A percentile compares a stretch with the other conserved stretches of the same genome.
Conservation (phyloP, 1,284 basidiomycete genomes). For the Puccinia brachypodii region DNA sequence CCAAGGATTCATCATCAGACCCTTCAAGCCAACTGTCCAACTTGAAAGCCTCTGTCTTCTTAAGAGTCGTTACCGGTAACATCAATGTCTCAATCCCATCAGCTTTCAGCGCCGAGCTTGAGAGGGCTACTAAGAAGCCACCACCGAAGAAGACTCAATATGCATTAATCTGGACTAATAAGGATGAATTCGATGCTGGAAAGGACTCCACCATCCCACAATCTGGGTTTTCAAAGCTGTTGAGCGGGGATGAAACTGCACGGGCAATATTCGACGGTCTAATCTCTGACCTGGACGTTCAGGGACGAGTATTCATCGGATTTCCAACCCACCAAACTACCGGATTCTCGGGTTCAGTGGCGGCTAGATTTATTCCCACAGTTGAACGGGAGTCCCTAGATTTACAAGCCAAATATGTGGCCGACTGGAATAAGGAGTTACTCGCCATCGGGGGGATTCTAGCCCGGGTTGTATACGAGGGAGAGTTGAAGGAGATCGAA, state of each 20-base stretch:
- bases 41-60: slow-evolving; percentile 68
- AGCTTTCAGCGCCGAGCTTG: slow-evolving; percentile 74
- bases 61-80: slow-evolving; percentile 80
- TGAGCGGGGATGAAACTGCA: slow-evolving; percentile 58
- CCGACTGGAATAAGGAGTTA: slow-evolving; percentile 78
- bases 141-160: slow-evolving; percentile 76
- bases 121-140: slow-evolving; percentile 92
- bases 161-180: slow-evolving; percentile 86
- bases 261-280: slow-evolving; percentile 57
- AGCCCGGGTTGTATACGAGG: slow-evolving; percentile 78
- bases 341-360: slow-evolving; percentile 85
- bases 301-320: slow-evolving; percentile 73
- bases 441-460: slow-evolving; percentile 75
- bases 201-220: slow-evolving; percentile 64
- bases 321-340: slow-evolving; percentile 80
- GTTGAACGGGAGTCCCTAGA: slow-evolving; percentile 95
- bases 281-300: slow-evolving; percentile 59
- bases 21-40: slow-evolving; percentile 58
- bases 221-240: slow-evolving; percentile 59
- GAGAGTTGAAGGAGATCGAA: slow-evolving; percentile 66
- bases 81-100: slow-evolving; percentile 72
- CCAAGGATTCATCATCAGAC: slow-evolving; percentile 15
- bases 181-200: slow-evolving; percentile 76
- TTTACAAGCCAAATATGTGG: slow-evolving; percentile 58
- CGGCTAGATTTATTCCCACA: slow-evolving; percentile 90